Percentiles rank a stretch among this genome's conserved stretches.
Conservation (phyloP, 179 eudicot genomes). For the Heliamphora ciliata region DNA sequence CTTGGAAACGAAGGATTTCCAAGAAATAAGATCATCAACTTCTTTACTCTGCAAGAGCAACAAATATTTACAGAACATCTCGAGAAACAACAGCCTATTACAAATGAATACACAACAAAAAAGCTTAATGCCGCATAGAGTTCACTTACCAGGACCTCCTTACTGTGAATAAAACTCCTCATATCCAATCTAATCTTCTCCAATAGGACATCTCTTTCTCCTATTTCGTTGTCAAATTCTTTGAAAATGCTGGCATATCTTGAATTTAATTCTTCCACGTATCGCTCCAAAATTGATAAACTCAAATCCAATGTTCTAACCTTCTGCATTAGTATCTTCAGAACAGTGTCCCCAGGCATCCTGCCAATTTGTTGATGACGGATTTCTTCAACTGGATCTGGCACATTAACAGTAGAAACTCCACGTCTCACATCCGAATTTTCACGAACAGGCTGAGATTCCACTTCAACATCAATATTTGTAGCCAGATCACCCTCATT, state of each 20-base stretch:
- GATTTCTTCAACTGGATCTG: slow-evolving; percentile 54
- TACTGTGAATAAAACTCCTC: slow-evolving; percentile 47
- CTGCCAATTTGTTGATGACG: slow-evolving; percentile 59
- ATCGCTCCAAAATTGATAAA: slow-evolving; percentile 62
- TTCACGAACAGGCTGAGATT: slow-evolving; percentile 27
- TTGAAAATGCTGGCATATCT: slow-evolving; percentile 59
- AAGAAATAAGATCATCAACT: slow-evolving; percentile 44
- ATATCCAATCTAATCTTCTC: slow-evolving; percentile 54
- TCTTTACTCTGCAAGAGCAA: slow-evolving; percentile 43
- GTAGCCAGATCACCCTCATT: slow-evolving; percentile 21
- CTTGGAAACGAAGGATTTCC: slow-evolving; percentile 61
- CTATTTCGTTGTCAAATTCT: slow-evolving; percentile 53
- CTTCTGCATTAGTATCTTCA: slow-evolving; percentile 89
- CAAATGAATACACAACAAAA: not conserved
- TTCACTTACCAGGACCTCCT: slow-evolving; percentile 51
- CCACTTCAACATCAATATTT: slow-evolving; percentile 25
- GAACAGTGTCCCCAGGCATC: slow-evolving; percentile 80
- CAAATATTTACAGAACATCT: not conserved
- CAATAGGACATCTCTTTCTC: slow-evolving; percentile 36
- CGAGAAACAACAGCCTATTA: not conserved
- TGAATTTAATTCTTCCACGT: slow-evolving; percentile 58
- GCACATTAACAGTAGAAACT: slow-evolving; percentile 31
- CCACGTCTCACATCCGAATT: slow-evolving; percentile 28
- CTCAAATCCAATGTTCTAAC: slow-evolving; percentile 79
- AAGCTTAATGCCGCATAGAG: not conserved